Evolutionary conservation across 148 eudicot species (phyloP).

Genomic region (Amaranthus hypochondriacus): DNA sequence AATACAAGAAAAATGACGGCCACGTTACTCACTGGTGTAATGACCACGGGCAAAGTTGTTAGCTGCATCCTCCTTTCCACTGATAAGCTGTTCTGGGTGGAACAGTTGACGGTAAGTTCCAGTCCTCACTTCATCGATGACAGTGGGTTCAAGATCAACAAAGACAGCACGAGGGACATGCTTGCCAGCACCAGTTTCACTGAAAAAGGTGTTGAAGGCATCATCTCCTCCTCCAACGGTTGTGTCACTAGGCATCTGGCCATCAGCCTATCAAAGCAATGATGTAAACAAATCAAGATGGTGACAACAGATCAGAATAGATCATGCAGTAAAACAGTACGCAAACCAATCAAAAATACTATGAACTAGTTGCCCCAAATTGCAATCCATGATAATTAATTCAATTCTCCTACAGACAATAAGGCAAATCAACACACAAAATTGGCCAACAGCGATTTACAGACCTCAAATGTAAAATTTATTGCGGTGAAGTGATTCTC

Average conservation of each 20-base stretch:
- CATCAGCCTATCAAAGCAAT: slow-evolving; percentile 45
- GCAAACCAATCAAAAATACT: neutral
- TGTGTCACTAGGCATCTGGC: slow-evolving; percentile 58
- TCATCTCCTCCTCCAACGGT: slow-evolving; percentile 62
- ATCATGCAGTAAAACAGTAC: neutral
- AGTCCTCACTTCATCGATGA: slow-evolving; percentile 60
- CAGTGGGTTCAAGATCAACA: slow-evolving; percentile 65
- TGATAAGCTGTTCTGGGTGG: slow-evolving; percentile 58
- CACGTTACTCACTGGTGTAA: slow-evolving; percentile 40
- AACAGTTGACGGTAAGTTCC: slow-evolving; percentile 56
- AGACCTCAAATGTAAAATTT: too few species aligned
- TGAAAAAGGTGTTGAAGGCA: slow-evolving; percentile 64
- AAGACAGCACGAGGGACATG: slow-evolving; percentile 60
- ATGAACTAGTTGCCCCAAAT: neutral
- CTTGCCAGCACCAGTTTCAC: slow-evolving; percentile 61
- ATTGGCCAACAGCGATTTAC: too few species aligned
- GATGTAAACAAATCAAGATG: neutral
- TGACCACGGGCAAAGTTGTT: slow-evolving; percentile 69
- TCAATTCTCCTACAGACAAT: neutral
- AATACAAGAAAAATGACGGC: too few species aligned
- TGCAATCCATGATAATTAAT: neutral
- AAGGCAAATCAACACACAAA: too few species aligned
- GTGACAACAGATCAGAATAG: too few species aligned
- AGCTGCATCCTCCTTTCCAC: slow-evolving; percentile 61
- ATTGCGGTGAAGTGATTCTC: too few species aligned